These are phyloP conservation scores for Aspergillus asperescens DNA, from an alignment of 495 filamentous ascomycete species.

Conservation along the genomic window DNA sequence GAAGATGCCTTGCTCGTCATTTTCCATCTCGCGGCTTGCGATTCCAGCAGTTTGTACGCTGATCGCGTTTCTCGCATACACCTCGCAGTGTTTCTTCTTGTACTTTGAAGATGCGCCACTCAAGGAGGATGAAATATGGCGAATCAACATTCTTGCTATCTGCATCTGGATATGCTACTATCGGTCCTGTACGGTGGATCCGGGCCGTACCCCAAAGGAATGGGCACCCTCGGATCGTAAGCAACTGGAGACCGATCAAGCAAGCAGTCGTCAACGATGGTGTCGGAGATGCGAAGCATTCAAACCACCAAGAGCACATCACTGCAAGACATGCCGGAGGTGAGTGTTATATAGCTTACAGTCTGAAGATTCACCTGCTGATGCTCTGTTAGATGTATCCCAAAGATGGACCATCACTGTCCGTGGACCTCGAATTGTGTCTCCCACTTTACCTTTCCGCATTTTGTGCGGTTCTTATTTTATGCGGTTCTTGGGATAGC, in stretches of 20 bases:
- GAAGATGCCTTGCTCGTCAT: conserved; percentile 20
- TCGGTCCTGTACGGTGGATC: conserved; percentile 68
- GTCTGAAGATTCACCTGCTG: background rate
- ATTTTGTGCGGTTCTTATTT: conserved; percentile 84
- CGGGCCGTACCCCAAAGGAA: conserved; percentile 50
- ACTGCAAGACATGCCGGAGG: conserved; percentile 82
- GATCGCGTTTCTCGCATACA: conserved; percentile 76
- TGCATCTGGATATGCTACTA: conserved; percentile 79
- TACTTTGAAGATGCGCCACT: conserved; percentile 66
- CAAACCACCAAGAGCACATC: conserved; percentile 86
- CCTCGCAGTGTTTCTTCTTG: conserved; percentile 77
- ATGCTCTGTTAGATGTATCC: conserved; percentile 61
- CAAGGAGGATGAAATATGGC: conserved; percentile 50
- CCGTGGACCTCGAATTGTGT: conserved; percentile 95
- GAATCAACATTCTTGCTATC: conserved; percentile 68
- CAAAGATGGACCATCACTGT: conserved; percentile 98
- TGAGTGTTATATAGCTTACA: too few relatives aligned
- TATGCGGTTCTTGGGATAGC: conserved; percentile 66
- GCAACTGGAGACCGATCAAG: conserved; percentile 24
- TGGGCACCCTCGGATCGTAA: conserved; percentile 24
- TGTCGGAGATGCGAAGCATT: conserved; percentile 79
- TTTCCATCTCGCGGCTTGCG: conserved; percentile 41
- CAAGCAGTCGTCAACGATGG: conserved; percentile 52
- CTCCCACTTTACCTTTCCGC: conserved; percentile 80
- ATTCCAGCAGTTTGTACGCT: conserved; percentile 61